Percentiles rank a stretch among this genome's conserved stretches.
phyloP scores from a whole-genome alignment of 768 basidiomycete genomes.

The Ramaria rubella region DNA sequence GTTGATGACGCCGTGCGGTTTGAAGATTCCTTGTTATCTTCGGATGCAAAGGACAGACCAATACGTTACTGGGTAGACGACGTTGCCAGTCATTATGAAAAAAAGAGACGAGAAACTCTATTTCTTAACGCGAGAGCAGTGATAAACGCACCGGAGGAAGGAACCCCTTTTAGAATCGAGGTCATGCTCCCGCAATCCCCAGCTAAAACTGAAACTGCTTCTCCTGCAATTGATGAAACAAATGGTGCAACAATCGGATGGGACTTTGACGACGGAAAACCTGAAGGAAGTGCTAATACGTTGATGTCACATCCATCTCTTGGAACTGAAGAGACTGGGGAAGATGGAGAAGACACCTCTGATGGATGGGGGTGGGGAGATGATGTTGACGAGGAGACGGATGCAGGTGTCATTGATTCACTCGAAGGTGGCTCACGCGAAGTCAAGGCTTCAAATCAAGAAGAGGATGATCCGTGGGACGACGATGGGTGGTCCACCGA shows the following conservation, averaged over 20 bases:
- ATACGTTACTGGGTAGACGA: constrained; percentile 66
- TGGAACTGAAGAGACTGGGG: constrained; percentile 12
- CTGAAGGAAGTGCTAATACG: constrained; percentile 39
- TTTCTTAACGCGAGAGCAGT: constrained; percentile 54
- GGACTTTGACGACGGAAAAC: constrained; percentile 42
- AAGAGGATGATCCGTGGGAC: constrained; percentile 56
- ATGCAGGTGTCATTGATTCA: constrained; percentile 8
- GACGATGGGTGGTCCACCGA: constrained; percentile 48
- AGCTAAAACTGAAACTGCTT: constrained; percentile 2
- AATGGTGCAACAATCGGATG: constrained; percentile 36
- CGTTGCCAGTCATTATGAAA: constrained; percentile 71
- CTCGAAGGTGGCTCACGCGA: too few relatives aligned
- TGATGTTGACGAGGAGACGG: constrained; percentile 26
- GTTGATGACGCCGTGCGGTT: constrained; percentile 55
- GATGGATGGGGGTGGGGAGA: constrained; percentile 37
- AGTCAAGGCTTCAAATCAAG: constrained; percentile 14
- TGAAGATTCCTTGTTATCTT: constrained; percentile 50
- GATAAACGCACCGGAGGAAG: constrained; percentile 24
- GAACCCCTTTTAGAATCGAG: constrained; percentile 1
- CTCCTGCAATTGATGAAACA: constrained; percentile 14
- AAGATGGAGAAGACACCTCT: constrained; percentile 5
- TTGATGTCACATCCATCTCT: constrained; percentile 7
- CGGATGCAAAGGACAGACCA: constrained; percentile 44
- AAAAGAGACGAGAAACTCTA: constrained; percentile 58
- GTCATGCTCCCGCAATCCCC: constrained; percentile 6